Evolutionary conservation across 371 early-diverging fungal genomes (phyloP).

Genomic region (Mortierella sp.): DNA sequence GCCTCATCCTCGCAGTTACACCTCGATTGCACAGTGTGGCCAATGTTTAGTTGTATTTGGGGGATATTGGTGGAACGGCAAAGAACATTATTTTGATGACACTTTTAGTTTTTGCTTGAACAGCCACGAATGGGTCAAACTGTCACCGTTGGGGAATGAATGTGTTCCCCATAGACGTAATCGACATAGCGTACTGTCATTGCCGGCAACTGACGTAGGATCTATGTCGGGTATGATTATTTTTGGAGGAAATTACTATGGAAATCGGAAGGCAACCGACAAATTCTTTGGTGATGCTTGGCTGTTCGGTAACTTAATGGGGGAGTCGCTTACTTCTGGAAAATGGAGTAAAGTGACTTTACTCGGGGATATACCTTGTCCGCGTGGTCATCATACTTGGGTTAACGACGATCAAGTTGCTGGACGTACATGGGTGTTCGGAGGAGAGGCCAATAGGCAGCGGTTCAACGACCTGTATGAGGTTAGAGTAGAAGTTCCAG

Average conservation of each 20-base stretch:
- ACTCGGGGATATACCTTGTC: slow-evolving; percentile 31
- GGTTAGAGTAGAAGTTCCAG: slow-evolving; percentile 18
- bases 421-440: slow-evolving; percentile 45
- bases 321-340: slow-evolving; percentile 26
- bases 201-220: slow-evolving; percentile 15
- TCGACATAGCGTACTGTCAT: slow-evolving; percentile 29
- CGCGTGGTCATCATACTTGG: slow-evolving; percentile 33
- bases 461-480: slow-evolving; percentile 40
- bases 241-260: slow-evolving; percentile 37
- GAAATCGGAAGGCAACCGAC: slow-evolving; percentile 23
- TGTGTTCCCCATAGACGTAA: slow-evolving; percentile 33
- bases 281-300: slow-evolving; percentile 39
- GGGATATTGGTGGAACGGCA: slow-evolving; percentile 37
- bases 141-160: slow-evolving; percentile 24
- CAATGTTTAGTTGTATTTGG: slow-evolving; percentile 24
- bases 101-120: slow-evolving; percentile 33
- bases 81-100: slow-evolving; percentile 36
- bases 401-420: slow-evolving; percentile 31
- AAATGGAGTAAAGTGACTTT: slow-evolving; percentile 30
- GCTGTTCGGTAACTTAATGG: slow-evolving; percentile 20
- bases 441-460: slow-evolving; percentile 38
- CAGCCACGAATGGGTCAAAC: slow-evolving; percentile 29
- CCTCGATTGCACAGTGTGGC: slow-evolving; percentile 27
- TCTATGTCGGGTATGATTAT: slow-evolving; percentile 32
- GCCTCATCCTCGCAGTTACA: slow-evolving; percentile 40